Base-by-base conservation (phyloP, 2,329 filamentous ascomycete genomes). In the Rutstroemia sydowiana region DNA sequence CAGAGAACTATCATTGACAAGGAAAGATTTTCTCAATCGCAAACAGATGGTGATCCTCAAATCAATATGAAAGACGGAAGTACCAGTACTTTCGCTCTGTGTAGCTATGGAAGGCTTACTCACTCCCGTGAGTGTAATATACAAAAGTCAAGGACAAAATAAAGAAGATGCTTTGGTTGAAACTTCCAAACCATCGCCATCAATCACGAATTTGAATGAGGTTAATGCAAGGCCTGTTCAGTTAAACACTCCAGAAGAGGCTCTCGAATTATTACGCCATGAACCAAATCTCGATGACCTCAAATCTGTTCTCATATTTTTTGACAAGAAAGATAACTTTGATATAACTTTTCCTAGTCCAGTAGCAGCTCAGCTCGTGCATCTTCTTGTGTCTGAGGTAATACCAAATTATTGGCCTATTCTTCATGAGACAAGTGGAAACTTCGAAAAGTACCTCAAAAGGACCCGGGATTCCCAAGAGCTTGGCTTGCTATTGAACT, bases 351-450 rank as follows among this genome's bases (percentile, higher is more conserved):
- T 73, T 2, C 84, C 88, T 3, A 78, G 78, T 30, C 83, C 91
- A 1, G 71, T 81, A 55, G 79, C 82, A 52, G 82, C 88, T 18
- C 87, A 90, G 60, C 79, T 96, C 30, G 74, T 92, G 48, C 84
- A 90, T 63, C 71, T 80, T 3, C 71, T 98, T 32, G 81, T 95
- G 53, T 83, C 78, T 14, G 79, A 83, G 30, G 90, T 87, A 23
- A 73, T 89, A 7, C 87, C 88, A 1, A 87, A 91, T 64, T 95
- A 92, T 68, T 97, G 93, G 92, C 65, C 74, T 3, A 62, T 81
- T 8, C 64, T 92, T 14, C 69, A 73, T 34, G 75, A n/a, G 78
- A 52, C 71, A 70, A n/a, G 55, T 63, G 66, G 64, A 2, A 28
- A 65, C 26, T 54, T 59, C 2, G 32, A 57, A 20, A 3, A 55